Evolutionary conservation across 805 yeast genomes (phyloP), one percentile per base, ranked within the genome.

Genomic region (Maudiozyma serrabonitensis): DNA sequence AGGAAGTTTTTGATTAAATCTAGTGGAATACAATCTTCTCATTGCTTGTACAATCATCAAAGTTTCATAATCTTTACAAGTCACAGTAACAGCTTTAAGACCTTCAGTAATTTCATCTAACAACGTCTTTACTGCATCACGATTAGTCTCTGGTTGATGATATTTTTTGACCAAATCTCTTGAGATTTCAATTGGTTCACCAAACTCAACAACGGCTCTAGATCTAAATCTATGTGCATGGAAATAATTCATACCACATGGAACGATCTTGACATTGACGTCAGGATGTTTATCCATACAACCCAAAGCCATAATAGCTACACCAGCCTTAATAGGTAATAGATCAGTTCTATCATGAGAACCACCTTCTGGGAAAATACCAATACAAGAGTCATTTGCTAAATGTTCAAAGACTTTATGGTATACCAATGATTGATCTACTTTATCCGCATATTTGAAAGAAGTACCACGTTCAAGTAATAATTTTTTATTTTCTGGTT

Each of bases 331-430:
- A 56, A 91, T 73, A 0, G 99, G 98, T 41, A 91, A 72, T 56
- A 91, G 68, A 53, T 87, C 91, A 1, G 97, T 81, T 53, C 99
- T 75, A 64, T 91, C 99, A 61, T 91, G 99, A 8, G 96, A 87
- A 0, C 99, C 99, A 51, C 99, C 99, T 70, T 91, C 99, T 3
- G 98, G 96, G 69, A 88, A 91, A 44, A 91, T 87, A 11, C 98
- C 98, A 35, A 93, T 69, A 54, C 95, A 87, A 50, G 86, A 80
- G 41, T 93, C 89, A 51, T 79, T 75, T 18, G 87, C 76, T 54
- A 93, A 74, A 64, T 88, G 96, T 46, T 82, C 79, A 64, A 90
- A 93, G 2, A 93, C 98, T 54, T 77, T 75, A 48, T 84, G 78
- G 67, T 88, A 93, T 49, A 93, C 96, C 43, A 74, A 72, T 16